Evolutionary conservation across 2,329 filamentous ascomycete species (phyloP), one percentile per base, ranked within the genome.

Genomic region (Thyridium curvatum): DNA sequence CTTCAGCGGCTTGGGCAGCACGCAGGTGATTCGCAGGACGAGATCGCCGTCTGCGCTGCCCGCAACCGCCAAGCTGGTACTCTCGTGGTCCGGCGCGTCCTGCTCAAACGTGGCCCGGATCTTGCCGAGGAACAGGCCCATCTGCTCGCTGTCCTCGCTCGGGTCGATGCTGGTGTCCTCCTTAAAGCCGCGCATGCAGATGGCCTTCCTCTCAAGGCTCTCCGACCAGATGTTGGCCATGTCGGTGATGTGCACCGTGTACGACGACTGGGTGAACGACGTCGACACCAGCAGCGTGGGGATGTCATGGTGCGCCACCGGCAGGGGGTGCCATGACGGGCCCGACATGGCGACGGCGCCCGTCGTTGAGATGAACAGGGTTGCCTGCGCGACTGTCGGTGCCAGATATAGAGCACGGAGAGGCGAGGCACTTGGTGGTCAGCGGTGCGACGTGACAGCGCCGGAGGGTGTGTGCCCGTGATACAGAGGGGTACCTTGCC

Each of bases 161-260:
- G 86, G 80, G 53, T 91, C 84, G 44, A 91, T 88, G 44, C 75
- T 80, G 13, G 82, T 85, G 49, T 79, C 72, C 48, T 82, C 71
- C 17, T 72, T 62, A 40, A 76, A 67, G 21, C 78, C 82, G 42
- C 83, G 75, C 42, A 69, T 63, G 40, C 80, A 71, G 41, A 91
- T 83, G 10, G 66, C 69, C n/a, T 66, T 68, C 16, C 77, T 66
- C 40, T 79, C 72, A 16, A 89, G 61, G 8, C 58, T 68, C 59
- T 90, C 85, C 18, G 66, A 62, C 86, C 86, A 93, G n/a, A 89
- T 65, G 47, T 80, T 74, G 53, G 74, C 79, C 42, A 89, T 68
- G 54, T 91, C 86, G 3, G 84, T 87, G 30, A 91, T 54, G 41
- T 77, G 70, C 18, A 90, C 56, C 2, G 64, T 70, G 61, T 90